Conservation (phyloP, 148 eudicot species). For the Silene latifolia region DNA sequence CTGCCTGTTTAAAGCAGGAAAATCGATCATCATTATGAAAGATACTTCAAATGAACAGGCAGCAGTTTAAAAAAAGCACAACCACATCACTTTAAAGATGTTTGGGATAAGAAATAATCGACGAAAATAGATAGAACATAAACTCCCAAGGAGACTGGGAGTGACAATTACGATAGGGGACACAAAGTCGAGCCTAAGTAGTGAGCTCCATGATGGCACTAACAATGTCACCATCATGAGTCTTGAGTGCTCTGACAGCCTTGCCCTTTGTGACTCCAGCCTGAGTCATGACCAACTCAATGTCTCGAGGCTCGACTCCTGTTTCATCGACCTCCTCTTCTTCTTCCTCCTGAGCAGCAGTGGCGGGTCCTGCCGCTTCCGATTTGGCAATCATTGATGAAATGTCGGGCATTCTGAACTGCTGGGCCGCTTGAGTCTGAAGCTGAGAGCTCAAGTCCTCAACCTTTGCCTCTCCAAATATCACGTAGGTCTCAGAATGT, state of each 20-base stretch:
- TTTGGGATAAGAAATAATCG: neutral
- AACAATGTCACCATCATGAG: conserved; percentile 67
- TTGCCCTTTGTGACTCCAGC: conserved; percentile 71
- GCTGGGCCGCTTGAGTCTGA: conserved; percentile 90
- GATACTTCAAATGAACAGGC: conserved; percentile 3
- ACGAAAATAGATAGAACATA: conserved; percentile 13
- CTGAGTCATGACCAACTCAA: conserved; percentile 83
- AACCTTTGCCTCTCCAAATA: conserved; percentile 82
- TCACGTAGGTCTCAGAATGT: conserved; percentile 70
- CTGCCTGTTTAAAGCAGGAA: neutral
- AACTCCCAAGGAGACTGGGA: neutral
- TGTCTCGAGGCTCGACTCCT: conserved; percentile 72
- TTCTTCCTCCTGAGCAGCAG: conserved; percentile 45
- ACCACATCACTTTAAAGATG: conserved; percentile 16
- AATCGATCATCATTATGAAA: neutral
- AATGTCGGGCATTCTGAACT: conserved; percentile 74
- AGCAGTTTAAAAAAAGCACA: conserved; percentile 28
- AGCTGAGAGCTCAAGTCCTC: conserved; percentile 92
- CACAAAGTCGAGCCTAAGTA: conserved; percentile 34
- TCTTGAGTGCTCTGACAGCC: conserved; percentile 88
- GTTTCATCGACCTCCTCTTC: conserved; percentile 80
- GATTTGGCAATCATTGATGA: conserved; percentile 55
- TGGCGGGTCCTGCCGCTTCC: conserved; percentile 40
- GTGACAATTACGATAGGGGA: conserved; percentile 1
- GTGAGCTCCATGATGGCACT: conserved; percentile 89